phyloP scores from a whole-genome alignment of 768 basidiomycete species.

The Leccinum truebloodii region DNA sequence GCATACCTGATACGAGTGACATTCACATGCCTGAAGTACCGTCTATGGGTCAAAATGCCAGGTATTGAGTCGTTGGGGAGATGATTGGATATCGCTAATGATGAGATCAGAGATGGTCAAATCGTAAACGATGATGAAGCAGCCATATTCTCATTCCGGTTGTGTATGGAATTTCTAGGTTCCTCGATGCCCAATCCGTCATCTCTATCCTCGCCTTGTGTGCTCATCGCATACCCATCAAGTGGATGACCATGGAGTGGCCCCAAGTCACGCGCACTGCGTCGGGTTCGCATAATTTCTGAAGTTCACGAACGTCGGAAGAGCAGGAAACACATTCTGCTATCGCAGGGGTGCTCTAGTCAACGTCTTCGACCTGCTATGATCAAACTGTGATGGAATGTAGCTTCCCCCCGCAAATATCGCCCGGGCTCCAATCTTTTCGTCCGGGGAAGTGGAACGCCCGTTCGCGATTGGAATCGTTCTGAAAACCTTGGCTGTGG shows the following conservation, averaged over 20 bases:
- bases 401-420: no score
- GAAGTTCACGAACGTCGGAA: background rate
- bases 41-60: background rate
- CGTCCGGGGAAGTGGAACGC: background rate
- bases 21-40: background rate
- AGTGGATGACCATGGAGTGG: background rate
- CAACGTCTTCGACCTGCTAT: background rate
- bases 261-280: background rate
- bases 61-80: background rate
- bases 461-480: background rate
- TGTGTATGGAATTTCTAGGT: background rate
- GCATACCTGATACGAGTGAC: background rate
- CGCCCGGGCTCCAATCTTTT: background rate
- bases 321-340: background rate
- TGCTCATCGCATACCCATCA: background rate
- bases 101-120: background rate
- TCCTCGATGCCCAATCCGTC: background rate
- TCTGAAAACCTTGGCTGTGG: background rate
- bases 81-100: background rate
- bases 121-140: background rate
- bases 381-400: background rate
- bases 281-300: background rate
- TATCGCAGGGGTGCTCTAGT: background rate
- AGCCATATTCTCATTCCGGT: background rate
- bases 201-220: background rate